Evolutionary conservation across 352 stramenopile species (phyloP).

Genomic region (Globisporangium viniferum): DNA sequence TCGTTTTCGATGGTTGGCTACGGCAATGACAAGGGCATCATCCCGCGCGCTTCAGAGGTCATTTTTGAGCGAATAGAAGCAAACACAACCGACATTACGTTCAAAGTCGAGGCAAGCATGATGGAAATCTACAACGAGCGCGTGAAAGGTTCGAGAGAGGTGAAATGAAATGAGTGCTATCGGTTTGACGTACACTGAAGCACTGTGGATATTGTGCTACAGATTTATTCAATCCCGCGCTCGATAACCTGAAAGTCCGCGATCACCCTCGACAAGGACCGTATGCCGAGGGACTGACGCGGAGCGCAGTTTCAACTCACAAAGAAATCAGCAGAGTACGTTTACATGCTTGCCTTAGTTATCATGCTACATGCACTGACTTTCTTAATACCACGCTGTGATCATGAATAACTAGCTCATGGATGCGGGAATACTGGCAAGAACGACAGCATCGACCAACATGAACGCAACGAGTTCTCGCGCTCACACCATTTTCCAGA

Average conservation of each 20-base stretch:
- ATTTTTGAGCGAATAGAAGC: constrained; percentile 80
- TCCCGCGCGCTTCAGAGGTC: constrained; percentile 73
- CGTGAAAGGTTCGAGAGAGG: constrained; percentile 54
- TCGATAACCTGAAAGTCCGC: constrained; percentile 86
- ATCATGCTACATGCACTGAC: not conserved
- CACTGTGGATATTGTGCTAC: not conserved
- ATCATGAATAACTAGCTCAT: constrained; percentile 46
- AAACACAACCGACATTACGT: constrained; percentile 44
- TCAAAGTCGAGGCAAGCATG: constrained; percentile 88
- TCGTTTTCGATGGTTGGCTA: constrained; percentile 89
- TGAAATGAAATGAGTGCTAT: not conserved
- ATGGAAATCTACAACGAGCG: constrained; percentile 91
- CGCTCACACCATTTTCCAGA: constrained; percentile 84
- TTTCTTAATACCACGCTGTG: not conserved
- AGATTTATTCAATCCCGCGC: constrained; percentile 84
- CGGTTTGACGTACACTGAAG: not conserved
- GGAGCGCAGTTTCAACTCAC: constrained; percentile 78
- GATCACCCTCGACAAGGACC: constrained; percentile 83
- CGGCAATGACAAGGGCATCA: constrained; percentile 78
- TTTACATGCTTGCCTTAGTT: not conserved
- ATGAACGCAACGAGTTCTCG: constrained; percentile 86
- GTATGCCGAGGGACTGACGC: constrained; percentile 79
- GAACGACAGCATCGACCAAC: constrained; percentile 83
- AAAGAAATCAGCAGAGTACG: constrained; percentile 68
- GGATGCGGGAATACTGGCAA: constrained; percentile 77